These are phyloP conservation scores for Naganishia liquefaciens DNA, from an alignment of 1,284 basidiomycete genomes.

Conservation along the genomic window DNA sequence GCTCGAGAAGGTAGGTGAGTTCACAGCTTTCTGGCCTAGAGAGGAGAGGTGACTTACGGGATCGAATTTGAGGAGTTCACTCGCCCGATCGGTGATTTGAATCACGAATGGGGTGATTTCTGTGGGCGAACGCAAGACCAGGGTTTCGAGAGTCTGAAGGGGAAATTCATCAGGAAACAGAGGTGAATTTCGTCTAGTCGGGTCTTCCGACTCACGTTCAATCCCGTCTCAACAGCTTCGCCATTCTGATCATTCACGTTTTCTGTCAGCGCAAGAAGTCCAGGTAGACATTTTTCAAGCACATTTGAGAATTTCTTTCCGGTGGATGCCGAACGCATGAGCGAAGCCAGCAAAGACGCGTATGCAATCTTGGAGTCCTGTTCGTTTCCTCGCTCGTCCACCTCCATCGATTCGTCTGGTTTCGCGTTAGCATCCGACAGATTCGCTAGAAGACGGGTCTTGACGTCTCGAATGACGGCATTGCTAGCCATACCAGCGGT, in stretches of 20 bases:
- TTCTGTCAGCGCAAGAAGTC: constrained; percentile 35
- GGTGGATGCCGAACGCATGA: constrained; percentile 30
- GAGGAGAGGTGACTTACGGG: constrained; percentile 65
- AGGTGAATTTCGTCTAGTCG: constrained; percentile 36
- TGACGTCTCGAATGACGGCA: constrained; percentile 40
- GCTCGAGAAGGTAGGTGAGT: constrained; percentile 4
- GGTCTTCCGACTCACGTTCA: constrained; percentile 39
- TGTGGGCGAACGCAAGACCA: constrained; percentile 77
- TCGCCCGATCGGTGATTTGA: constrained; percentile 68
- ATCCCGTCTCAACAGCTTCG: constrained; percentile 59
- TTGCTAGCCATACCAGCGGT: constrained; percentile 42
- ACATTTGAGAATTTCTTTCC: constrained; percentile 31
- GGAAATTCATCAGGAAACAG: constrained; percentile 32
- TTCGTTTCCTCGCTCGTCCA: constrained; percentile 11
- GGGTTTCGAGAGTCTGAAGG: constrained; percentile 72
- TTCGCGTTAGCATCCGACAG: constrained; percentile 37
- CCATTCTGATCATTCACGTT: constrained; percentile 52
- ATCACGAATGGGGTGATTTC: constrained; percentile 75
- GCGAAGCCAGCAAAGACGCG: constrained; percentile 34
- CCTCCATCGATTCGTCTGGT: constrained; percentile 29
- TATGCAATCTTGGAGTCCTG: constrained; percentile 33
- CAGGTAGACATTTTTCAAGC: constrained; percentile 32
- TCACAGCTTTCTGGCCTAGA: not conserved
- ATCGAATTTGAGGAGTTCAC: constrained; percentile 85
- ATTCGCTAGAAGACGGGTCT: constrained; percentile 39